These are phyloP conservation scores for Quercus wislizeni DNA, from an alignment of 306 rosid genomes.

Conservation along the genomic window DNA sequence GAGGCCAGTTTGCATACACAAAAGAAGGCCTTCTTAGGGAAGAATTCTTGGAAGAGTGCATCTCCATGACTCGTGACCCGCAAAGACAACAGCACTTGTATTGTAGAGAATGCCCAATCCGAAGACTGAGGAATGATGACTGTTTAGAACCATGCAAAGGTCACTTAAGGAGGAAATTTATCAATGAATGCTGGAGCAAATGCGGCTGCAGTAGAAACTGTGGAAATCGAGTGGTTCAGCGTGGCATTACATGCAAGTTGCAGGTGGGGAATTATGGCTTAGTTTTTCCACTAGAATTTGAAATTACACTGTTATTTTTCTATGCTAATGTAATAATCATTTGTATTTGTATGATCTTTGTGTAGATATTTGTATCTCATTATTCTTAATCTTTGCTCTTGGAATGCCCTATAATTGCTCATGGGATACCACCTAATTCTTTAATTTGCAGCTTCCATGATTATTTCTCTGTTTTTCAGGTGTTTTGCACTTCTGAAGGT, in stretches of 20 bases:
- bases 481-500: constrained; percentile 72
- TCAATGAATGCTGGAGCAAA: constrained; percentile 93
- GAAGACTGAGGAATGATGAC: constrained; percentile 61
- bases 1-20: constrained; percentile 71
- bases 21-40: constrained; percentile 62
- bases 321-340: not conserved
- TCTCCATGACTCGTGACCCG: constrained; percentile 52
- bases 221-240: constrained; percentile 93
- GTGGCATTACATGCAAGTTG: constrained; percentile 77
- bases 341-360: not conserved
- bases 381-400: not conserved
- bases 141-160: constrained; percentile 91
- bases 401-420: not conserved
- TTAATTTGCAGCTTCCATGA: not conserved
- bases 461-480: constrained; percentile 43
- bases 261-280: constrained; percentile 51
- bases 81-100: constrained; percentile 39
- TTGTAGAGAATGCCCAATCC: constrained; percentile 77
- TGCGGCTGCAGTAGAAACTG: constrained; percentile 85
- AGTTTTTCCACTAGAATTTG: constrained; percentile 4
- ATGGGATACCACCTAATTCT: not conserved
- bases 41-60: constrained; percentile 69
- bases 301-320: not conserved
- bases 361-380: not conserved
- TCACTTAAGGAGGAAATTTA: constrained; percentile 67